Evolutionary conservation across 1,284 basidiomycete genomes (phyloP).

Genomic region (Schizophyllum amplum): DNA sequence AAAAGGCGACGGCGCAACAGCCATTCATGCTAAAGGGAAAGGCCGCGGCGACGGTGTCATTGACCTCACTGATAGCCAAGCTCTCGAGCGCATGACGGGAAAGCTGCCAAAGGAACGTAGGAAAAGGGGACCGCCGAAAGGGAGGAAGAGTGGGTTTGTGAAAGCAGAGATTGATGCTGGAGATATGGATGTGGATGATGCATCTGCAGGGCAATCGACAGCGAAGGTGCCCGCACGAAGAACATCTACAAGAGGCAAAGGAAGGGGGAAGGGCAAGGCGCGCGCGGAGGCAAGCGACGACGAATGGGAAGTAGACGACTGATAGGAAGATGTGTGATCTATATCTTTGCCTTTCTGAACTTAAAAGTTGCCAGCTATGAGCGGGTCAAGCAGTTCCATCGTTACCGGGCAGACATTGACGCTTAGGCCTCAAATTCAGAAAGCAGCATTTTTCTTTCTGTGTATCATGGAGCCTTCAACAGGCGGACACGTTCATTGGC

Average conservation of each 20-base stretch:
- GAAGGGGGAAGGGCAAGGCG: not conserved
- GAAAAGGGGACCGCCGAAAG: slow-evolving; percentile 11
- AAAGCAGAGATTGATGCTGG: slow-evolving; percentile 7
- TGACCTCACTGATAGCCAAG: not conserved
- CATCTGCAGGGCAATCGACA: not conserved
- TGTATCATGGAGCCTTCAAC: no score
- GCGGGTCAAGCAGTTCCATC: no score
- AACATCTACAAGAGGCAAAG: not conserved
- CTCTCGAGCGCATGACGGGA: slow-evolving; percentile 27
- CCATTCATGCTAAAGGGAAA: slow-evolving; percentile 8
- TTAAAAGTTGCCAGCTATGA: no score
- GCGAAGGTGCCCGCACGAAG: not conserved
- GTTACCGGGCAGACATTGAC: no score
- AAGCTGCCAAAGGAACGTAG: slow-evolving; percentile 17
- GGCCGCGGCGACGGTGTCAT: slow-evolving; percentile 5
- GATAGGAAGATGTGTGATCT: no score
- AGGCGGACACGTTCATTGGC: no score
- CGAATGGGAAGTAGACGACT: not conserved
- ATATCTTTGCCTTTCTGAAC: no score
- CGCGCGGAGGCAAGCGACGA: not conserved
- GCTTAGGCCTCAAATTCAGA: no score
- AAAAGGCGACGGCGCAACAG: slow-evolving; percentile 20
- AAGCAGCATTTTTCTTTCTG: no score
- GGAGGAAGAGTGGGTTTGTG: slow-evolving; percentile 12
- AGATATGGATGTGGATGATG: slow-evolving; percentile 7